Conservation (phyloP, 2,329 filamentous ascomycete species). For the Hymenotorrendiella dingleyae region DNA sequence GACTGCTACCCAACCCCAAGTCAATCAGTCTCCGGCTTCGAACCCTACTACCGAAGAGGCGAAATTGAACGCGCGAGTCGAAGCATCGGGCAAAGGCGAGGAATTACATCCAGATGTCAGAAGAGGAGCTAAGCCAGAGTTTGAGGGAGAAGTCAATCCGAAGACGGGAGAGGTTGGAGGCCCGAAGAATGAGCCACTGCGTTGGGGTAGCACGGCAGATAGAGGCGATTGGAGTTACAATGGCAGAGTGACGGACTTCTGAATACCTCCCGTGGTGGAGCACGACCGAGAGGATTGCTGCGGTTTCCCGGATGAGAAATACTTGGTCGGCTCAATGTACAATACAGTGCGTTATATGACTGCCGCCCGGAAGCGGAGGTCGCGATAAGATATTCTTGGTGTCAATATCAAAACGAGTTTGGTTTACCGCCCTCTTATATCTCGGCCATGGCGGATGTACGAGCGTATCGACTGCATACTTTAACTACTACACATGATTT, state of each 20-base stretch:
- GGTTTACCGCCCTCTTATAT: too few species aligned
- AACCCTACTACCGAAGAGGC: slow-evolving; percentile 20
- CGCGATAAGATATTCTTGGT: too few species aligned
- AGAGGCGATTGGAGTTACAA: slow-evolving; percentile 79
- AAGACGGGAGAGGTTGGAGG: slow-evolving; percentile 93
- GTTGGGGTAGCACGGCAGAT: slow-evolving; percentile 72
- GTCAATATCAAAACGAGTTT: too few species aligned
- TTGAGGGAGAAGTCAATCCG: slow-evolving; percentile 86
- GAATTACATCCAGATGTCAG: slow-evolving; percentile 66
- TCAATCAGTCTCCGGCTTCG: slow-evolving; percentile 43
- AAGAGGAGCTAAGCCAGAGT: slow-evolving; percentile 79
- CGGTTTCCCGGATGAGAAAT: too few species aligned
- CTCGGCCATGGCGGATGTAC: too few species aligned
- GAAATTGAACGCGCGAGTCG: slow-evolving; percentile 37
- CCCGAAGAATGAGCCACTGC: slow-evolving; percentile 91
- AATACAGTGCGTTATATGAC: too few species aligned
- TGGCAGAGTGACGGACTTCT: slow-evolving; percentile 89
- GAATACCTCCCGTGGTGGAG: neutral
- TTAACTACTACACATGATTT: too few species aligned
- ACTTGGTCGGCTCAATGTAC: too few species aligned
- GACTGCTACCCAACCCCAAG: slow-evolving; percentile 32
- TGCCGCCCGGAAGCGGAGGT: too few species aligned
- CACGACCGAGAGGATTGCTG: too few species aligned
- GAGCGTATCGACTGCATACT: too few species aligned
- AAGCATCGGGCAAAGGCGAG: slow-evolving; percentile 53